A percentile compares a stretch with the other conserved stretches of the same genome.
phyloP scores from a whole-genome alignment of 179 eudicot species.

The Amaranthus tricolor region DNA sequence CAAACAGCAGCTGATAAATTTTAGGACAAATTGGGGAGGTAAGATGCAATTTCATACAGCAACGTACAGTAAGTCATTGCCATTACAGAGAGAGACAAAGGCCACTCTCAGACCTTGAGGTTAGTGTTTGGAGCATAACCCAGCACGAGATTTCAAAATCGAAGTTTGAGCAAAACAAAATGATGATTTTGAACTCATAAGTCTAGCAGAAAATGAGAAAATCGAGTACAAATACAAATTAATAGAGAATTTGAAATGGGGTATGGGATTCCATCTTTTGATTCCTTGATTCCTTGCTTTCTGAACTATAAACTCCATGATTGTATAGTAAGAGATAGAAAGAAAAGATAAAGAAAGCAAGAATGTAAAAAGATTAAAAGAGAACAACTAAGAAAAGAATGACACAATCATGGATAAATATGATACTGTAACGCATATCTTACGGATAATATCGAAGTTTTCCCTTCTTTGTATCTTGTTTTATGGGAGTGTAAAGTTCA shows the following conservation, averaged over 20 bases:
- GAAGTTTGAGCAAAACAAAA: neutral
- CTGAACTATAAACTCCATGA: neutral
- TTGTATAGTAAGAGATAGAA: neutral
- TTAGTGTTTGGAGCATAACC: neutral
- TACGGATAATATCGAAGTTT: conserved; percentile 97
- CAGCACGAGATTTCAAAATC: neutral
- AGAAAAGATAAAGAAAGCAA: neutral
- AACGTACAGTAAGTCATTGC: neutral
- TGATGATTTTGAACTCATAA: too few relatives aligned
- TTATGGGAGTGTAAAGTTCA: conserved; percentile 82
- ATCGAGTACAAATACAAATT: neutral
- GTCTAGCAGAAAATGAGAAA: neutral
- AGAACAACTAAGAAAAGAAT: neutral
- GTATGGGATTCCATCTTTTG: neutral
- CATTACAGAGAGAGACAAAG: neutral
- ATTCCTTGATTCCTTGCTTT: neutral
- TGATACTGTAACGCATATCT: conserved; percentile 26
- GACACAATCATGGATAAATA: neutral
- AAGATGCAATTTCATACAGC: neutral
- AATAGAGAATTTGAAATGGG: neutral
- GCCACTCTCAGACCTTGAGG: neutral
- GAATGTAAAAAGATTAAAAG: neutral
- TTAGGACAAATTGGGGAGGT: neutral
- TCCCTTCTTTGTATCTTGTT: conserved; percentile 97
- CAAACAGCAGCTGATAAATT: neutral